A percentile compares a stretch with the other conserved stretches of the same genome.
Evolutionary conservation across 306 rosid genomes (phyloP).

Genomic region (Ormosia semicastrata): DNA sequence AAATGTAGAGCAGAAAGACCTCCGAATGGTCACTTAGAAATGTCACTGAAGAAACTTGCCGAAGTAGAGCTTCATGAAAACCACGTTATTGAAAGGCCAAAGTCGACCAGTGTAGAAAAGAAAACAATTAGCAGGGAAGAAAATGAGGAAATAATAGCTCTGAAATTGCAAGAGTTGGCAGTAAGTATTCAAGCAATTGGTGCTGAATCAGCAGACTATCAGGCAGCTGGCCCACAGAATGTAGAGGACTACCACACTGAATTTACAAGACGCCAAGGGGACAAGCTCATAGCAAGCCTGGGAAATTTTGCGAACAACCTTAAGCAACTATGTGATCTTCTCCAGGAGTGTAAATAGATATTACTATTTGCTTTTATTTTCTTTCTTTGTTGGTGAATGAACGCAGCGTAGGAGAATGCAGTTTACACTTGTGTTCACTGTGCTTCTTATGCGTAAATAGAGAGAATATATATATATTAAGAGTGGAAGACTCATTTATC

Average conservation of each 20-base stretch:
- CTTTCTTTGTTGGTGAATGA: conserved; percentile 14
- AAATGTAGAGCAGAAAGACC: conserved; percentile 22
- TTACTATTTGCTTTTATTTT: background rate
- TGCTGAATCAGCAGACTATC: conserved; percentile 34
- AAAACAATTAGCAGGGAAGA: conserved; percentile 24
- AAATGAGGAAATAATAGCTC: conserved; percentile 30
- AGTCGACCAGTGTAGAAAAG: background rate
- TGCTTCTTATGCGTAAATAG: background rate
- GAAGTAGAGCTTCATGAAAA: conserved; percentile 31
- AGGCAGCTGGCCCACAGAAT: conserved; percentile 21
- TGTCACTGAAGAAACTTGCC: conserved; percentile 16
- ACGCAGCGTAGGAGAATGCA: background rate
- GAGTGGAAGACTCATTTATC: background rate
- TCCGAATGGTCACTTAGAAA: conserved; percentile 18
- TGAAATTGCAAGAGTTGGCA: conserved; percentile 48
- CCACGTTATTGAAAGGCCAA: background rate
- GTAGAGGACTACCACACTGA: conserved; percentile 31
- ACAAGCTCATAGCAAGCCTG: conserved; percentile 43
- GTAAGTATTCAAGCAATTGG: conserved; percentile 32
- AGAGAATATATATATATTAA: too few species aligned
- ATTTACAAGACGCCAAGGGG: conserved; percentile 47
- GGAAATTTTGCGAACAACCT: conserved; percentile 41
- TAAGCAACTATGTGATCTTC: conserved; percentile 34
- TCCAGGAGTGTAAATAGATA: conserved; percentile 37
- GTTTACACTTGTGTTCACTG: background rate